phyloP scores from a whole-genome alignment of 2,329 filamentous ascomycete genomes.

The Calonectria naviculata region DNA sequence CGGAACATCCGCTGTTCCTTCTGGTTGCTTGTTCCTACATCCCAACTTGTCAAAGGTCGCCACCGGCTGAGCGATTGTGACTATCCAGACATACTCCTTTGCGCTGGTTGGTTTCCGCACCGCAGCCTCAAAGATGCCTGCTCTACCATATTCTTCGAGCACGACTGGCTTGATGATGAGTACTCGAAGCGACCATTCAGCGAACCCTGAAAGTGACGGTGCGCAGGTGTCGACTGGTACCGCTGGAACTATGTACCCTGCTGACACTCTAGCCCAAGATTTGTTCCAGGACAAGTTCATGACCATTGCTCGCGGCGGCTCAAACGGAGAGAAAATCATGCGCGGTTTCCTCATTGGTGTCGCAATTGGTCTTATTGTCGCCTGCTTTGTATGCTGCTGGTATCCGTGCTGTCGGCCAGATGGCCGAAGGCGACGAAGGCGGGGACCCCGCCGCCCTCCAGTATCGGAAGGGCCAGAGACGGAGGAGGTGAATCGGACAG shows the following conservation, averaged over 20 bases:
- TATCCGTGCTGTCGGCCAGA: constrained; percentile 43
- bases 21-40: background rate
- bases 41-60: background rate
- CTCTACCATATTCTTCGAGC: background rate
- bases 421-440: constrained; percentile 26
- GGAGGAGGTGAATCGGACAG: constrained; percentile 17
- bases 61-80: background rate
- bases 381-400: constrained; percentile 48
- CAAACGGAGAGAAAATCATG: constrained; percentile 45
- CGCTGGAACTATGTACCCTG: constrained; percentile 21
- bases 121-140: background rate
- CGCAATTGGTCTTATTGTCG: constrained; percentile 45
- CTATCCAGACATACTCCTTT: background rate
- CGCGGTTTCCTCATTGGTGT: constrained; percentile 48
- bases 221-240: constrained; percentile 24
- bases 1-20: constrained; percentile 30
- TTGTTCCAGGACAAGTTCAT: constrained; percentile 42
- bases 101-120: background rate
- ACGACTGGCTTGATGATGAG: constrained; percentile 27
- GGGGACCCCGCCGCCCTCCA: constrained; percentile 30
- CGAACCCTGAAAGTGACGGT: constrained; percentile 31
- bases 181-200: constrained; percentile 35
- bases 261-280: constrained; percentile 36
- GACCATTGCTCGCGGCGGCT: constrained; percentile 42
- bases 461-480: constrained; percentile 28